Evolutionary conservation across 1,284 basidiomycete species (phyloP).

Genomic region (Puccinia hordei): DNA sequence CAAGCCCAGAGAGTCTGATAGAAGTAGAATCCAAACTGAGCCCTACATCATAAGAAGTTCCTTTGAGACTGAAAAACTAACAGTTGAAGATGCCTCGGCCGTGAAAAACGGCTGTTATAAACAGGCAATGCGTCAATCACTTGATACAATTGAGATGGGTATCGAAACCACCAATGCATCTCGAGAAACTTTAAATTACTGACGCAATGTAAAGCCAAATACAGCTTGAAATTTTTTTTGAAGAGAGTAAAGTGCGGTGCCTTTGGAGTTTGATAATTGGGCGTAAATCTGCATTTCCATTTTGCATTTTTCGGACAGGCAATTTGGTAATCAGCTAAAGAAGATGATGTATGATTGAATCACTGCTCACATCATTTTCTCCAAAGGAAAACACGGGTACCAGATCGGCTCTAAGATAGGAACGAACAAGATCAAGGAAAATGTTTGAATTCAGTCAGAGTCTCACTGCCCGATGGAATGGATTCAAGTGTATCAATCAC

Average conservation of each 20-base stretch:
- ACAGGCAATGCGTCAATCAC: not conserved
- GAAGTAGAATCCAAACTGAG: not conserved
- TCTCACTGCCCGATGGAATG: slow-evolving; percentile 26
- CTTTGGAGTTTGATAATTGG: slow-evolving; percentile 72
- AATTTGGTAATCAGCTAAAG: not conserved
- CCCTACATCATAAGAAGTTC: not conserved
- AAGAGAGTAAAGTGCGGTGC: slow-evolving; percentile 79
- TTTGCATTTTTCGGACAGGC: not conserved
- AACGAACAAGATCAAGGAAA: not conserved
- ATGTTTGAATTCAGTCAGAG: not conserved
- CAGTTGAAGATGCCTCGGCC: slow-evolving; percentile 51
- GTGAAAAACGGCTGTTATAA: slow-evolving; percentile 44
- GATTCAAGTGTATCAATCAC: slow-evolving; percentile 21
- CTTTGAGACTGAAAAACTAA: not conserved
- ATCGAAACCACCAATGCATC: slow-evolving; percentile 51
- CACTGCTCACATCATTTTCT: slow-evolving; percentile 84
- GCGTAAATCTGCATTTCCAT: slow-evolving; percentile 39
- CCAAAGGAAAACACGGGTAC: slow-evolving; percentile 96
- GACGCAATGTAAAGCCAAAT: slow-evolving; percentile 94
- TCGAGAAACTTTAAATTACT: slow-evolving; percentile 72
- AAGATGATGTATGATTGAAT: not conserved
- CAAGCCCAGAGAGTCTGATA: slow-evolving; percentile 64
- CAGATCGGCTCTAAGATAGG: slow-evolving; percentile 67
- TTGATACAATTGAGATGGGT: not conserved
- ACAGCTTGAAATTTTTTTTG: slow-evolving; percentile 86